phyloP scores from a whole-genome alignment of 2,329 filamentous ascomycete species.

The Aspergillus versicolor region DNA sequence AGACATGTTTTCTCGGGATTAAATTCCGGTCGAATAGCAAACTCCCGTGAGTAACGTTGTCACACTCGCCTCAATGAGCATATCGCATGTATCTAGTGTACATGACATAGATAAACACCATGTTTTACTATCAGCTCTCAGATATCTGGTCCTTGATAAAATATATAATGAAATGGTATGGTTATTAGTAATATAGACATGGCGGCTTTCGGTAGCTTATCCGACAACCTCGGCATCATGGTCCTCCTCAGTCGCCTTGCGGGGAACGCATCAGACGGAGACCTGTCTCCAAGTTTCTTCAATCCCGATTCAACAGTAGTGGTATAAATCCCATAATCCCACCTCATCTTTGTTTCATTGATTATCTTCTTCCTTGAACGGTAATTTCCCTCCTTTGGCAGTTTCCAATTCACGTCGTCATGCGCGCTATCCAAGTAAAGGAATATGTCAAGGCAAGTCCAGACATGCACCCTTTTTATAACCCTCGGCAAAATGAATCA shows the following conservation, averaged over 20 bases:
- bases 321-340: neutral
- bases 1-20: neutral
- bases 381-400: neutral
- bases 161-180: neutral
- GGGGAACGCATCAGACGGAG: neutral
- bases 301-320: neutral
- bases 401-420: slow-evolving; percentile 42
- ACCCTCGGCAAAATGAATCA: neutral
- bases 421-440: slow-evolving; percentile 73
- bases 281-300: neutral
- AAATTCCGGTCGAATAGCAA: neutral
- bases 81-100: neutral
- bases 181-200: neutral
- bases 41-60: neutral
- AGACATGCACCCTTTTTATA: slow-evolving; percentile 3
- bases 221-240: slow-evolving; percentile 13
- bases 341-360: neutral
- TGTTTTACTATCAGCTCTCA: neutral
- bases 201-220: neutral
- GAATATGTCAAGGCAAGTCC: slow-evolving; percentile 70
- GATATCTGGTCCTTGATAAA: too few species aligned
- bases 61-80: neutral
- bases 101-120: neutral
- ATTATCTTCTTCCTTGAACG: neutral
- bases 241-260: neutral